A percentile compares a stretch with the other conserved stretches of the same genome.
These are phyloP conservation scores for Willaertia magna DNA, from an alignment of 208 protist genomes.

Conservation along the genomic window DNA sequence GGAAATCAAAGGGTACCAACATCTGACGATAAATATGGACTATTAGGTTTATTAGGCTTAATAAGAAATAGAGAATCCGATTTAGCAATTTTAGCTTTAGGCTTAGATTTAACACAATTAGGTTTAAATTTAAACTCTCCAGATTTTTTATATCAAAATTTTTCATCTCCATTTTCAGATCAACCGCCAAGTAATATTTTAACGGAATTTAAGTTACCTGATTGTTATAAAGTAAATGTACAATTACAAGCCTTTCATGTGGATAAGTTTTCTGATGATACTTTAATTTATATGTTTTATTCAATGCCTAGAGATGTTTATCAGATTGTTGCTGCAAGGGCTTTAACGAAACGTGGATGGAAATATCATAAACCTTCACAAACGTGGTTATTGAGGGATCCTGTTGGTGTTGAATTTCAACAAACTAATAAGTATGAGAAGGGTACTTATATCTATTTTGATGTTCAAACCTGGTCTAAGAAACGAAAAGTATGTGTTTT, in stretches of 20 bases:
- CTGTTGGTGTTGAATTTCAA: neutral
- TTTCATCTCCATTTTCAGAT: slow-evolving; percentile 55
- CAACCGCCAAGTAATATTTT: slow-evolving; percentile 24
- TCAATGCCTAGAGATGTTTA: slow-evolving; percentile 89
- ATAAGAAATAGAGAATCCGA: slow-evolving; percentile 61
- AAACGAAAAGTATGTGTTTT: slow-evolving; percentile 5
- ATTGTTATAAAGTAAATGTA: slow-evolving; percentile 40
- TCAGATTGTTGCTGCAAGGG: slow-evolving; percentile 73
- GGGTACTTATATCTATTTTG: neutral
- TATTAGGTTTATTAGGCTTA: slow-evolving; percentile 54
- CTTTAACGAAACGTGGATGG: slow-evolving; percentile 77
- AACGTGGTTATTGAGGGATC: slow-evolving; percentile 42
- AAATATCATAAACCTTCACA: slow-evolving; percentile 59
- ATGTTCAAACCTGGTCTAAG: neutral
- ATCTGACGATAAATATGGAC: slow-evolving; percentile 33
- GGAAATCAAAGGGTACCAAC: neutral
- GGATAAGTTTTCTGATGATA: slow-evolving; percentile 51
- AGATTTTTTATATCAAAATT: slow-evolving; percentile 55
- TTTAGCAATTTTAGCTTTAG: slow-evolving; percentile 57
- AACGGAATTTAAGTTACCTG: slow-evolving; percentile 53
- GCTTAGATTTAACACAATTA: slow-evolving; percentile 63
- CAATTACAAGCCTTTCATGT: neutral
- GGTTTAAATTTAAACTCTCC: slow-evolving; percentile 66
- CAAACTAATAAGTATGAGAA: neutral
- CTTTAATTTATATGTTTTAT: slow-evolving; percentile 97